Conservation (phyloP, 2,329 filamentous ascomycete genomes). For the Bipolaris gigantea region DNA sequence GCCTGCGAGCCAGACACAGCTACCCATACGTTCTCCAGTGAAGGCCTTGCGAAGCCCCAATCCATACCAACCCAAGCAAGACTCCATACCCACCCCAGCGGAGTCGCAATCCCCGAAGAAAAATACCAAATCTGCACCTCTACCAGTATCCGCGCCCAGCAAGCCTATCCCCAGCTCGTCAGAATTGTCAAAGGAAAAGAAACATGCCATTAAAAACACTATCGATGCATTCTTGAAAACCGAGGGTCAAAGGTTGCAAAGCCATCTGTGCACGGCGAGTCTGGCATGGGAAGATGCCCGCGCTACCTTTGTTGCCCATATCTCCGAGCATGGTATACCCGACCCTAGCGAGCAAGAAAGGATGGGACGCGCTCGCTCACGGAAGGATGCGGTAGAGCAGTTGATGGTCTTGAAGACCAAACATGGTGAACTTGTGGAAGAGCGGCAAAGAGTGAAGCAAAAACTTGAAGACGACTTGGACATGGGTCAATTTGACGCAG, state of each 20-base stretch:
- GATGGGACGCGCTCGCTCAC: constrained; percentile 27
- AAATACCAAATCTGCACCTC: constrained; percentile 6
- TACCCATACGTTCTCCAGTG: constrained; percentile 32
- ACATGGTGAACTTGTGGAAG: constrained; percentile 21
- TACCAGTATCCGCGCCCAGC: neutral
- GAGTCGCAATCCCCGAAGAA: constrained; percentile 27
- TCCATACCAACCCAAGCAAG: constrained; percentile 18
- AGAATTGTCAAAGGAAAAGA: constrained; percentile 32
- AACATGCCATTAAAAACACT: constrained; percentile 19
- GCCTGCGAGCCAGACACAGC: constrained; percentile 14
- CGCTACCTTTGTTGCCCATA: constrained; percentile 28
- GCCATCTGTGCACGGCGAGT: constrained; percentile 28
- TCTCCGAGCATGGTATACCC: constrained; percentile 28
- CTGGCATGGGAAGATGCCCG: constrained; percentile 34
- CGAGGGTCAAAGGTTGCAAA: constrained; percentile 28
- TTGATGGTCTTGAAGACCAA: constrained; percentile 25
- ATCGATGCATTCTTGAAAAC: constrained; percentile 31
- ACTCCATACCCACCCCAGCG: constrained; percentile 23
- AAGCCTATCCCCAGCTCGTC: constrained; percentile 22
- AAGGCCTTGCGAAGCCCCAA: constrained; percentile 25
- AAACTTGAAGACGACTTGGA: constrained; percentile 39
- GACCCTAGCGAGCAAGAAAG: constrained; percentile 26
- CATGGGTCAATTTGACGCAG: constrained; percentile 29
- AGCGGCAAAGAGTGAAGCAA: constrained; percentile 27
- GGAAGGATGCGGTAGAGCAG: constrained; percentile 38